Evolutionary conservation across 192 early-diverging fungal species (phyloP).

Genomic region (Radiomyces spectabilis): DNA sequence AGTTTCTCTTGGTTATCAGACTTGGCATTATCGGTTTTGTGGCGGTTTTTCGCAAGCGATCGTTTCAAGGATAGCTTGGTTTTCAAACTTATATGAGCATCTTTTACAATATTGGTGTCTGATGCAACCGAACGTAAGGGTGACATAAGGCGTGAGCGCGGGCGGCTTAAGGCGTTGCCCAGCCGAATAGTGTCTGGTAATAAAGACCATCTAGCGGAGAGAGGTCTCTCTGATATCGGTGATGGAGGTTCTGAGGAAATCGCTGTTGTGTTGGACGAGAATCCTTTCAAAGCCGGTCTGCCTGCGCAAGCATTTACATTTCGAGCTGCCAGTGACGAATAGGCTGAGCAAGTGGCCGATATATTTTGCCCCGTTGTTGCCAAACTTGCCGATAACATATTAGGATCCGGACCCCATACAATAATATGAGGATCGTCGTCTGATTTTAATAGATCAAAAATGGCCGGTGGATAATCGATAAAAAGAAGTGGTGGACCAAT

Average conservation of each 20-base stretch:
- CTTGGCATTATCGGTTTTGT: no score
- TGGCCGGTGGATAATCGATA: slow-evolving; percentile 18
- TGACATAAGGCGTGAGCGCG: no score
- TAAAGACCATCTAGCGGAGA: no score
- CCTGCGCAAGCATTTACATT: not conserved
- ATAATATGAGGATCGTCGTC: slow-evolving; percentile 27
- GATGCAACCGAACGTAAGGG: no score
- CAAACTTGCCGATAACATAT: slow-evolving; percentile 2
- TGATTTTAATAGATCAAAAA: slow-evolving; percentile 26
- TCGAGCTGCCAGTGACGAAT: not conserved
- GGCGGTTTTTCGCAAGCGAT: no score
- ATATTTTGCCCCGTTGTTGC: not conserved
- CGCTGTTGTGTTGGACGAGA: not conserved
- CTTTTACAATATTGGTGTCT: no score
- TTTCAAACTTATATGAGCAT: no score
- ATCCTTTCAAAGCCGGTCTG: not conserved
- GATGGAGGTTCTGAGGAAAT: not conserved
- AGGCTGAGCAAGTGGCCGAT: not conserved
- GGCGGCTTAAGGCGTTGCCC: no score
- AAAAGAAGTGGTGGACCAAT: slow-evolving; percentile 15
- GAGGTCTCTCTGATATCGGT: no score
- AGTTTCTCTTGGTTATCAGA: no score
- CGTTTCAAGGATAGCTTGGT: no score
- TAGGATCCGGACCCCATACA: slow-evolving; percentile 26
- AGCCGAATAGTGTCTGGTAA: no score